These are phyloP conservation scores for Penicillium crystallinum DNA, from an alignment of 495 filamentous ascomycete species.

Conservation along the genomic window DNA sequence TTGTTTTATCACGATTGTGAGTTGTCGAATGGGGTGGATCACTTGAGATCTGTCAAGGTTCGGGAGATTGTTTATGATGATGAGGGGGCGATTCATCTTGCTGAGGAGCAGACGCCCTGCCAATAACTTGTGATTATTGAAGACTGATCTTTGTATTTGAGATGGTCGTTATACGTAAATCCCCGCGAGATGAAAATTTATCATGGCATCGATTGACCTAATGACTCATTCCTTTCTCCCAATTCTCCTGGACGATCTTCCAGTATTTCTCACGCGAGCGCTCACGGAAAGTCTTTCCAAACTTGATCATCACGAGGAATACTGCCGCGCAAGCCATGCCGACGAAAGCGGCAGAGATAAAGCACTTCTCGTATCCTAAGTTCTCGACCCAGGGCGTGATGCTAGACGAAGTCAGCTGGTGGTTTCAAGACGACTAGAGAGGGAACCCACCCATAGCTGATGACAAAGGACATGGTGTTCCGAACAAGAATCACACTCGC, in stretches of 20 bases:
- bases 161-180: neutral
- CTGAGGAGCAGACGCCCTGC: neutral
- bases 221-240: constrained; percentile 38
- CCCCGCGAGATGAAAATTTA: neutral
- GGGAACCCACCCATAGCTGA: constrained; percentile 47
- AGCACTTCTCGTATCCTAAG: constrained; percentile 59
- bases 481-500: constrained; percentile 60
- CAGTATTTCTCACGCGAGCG: constrained; percentile 40
- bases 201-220: constrained; percentile 6
- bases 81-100: constrained; percentile 50
- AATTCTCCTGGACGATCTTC: constrained; percentile 36
- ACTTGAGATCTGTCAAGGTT: constrained; percentile 64
- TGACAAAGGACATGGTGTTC: constrained; percentile 62
- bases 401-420: constrained; percentile 23
- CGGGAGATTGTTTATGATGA: constrained; percentile 66
- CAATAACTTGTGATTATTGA: neutral
- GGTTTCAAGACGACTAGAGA: neutral
- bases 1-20: constrained; percentile 70
- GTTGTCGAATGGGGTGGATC: constrained; percentile 55
- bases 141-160: neutral
- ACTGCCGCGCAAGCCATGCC: constrained; percentile 49
- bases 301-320: constrained; percentile 53
- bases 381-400: constrained; percentile 60
- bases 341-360: constrained; percentile 57
- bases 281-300: constrained; percentile 42